Evolutionary conservation across 371 early-diverging fungal genomes (phyloP), one percentile per base, ranked within the genome.

Genomic region (Mucor sp.): DNA sequence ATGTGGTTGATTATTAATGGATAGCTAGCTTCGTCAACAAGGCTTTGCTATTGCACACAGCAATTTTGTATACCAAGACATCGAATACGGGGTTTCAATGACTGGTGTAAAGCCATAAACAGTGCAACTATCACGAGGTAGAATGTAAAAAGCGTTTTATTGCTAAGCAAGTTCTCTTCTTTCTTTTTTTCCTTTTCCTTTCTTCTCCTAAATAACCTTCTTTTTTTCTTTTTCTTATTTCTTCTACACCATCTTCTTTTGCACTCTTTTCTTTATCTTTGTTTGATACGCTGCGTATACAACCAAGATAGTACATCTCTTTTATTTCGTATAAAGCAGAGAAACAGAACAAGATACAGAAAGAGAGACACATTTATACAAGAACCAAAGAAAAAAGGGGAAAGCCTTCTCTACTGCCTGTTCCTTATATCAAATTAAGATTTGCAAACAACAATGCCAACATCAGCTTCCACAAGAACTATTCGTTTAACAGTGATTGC

Each of bases 401-500:
- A 37, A 37, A 12, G 11, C 37, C 14, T 37, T 37, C 37, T 37
- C 37, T 37, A 37, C 37, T 14, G 14, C 37, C 8, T 37, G 37
- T 37, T 37, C 14, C 37, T 14, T 30, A 19, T 9, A 55, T 55
- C 14, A 23, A 56, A 37, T 23, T 7, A 58, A 37, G 17, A 58
- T 2, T 35, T 58, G 37, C 6, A 28, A 58, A 23, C 35, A 21
- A 23, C 33, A 21, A 76, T 78, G 81, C 68, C 76, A 58, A 76
- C 47, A 44, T 74, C 78, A 61, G 68, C 67, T 63, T 66, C 72
- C 58, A 83, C 78, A 39, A 78, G 71, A 62, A 76, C 74, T 14
- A 74, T 83, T 44, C 76, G 83, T 41, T 60, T 83, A 19, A 83
- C 83, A 25, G 95, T 97, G 61, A 91, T 97, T 74, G 95, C 96